Evolutionary conservation across 2,329 filamentous ascomycete genomes (phyloP).

Genomic region (Penicillium fuscoglaucum): DNA sequence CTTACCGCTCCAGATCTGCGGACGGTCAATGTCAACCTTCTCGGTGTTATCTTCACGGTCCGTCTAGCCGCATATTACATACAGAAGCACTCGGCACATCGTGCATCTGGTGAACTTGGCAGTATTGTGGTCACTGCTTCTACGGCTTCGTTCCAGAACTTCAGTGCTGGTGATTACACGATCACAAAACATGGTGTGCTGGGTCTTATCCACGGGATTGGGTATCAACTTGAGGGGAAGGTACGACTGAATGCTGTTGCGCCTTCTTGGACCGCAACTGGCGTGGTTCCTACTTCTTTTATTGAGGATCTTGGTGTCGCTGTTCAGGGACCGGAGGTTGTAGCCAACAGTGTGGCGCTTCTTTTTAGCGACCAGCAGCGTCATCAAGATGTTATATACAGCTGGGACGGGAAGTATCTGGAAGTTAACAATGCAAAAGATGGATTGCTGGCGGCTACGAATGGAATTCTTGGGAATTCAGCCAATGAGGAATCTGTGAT

Average conservation of each 20-base stretch:
- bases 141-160: slow-evolving; percentile 51
- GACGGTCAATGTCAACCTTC: slow-evolving; percentile 54
- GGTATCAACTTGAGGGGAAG: slow-evolving; percentile 44
- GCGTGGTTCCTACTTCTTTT: slow-evolving; percentile 45
- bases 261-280: slow-evolving; percentile 57
- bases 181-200: slow-evolving; percentile 58
- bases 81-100: slow-evolving; percentile 44
- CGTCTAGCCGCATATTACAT: slow-evolving; percentile 54
- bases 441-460: slow-evolving; percentile 17
- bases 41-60: slow-evolving; percentile 52
- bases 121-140: slow-evolving; percentile 58
- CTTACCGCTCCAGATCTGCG: slow-evolving; percentile 47
- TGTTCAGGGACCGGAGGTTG: slow-evolving; percentile 49
- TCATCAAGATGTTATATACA: slow-evolving; percentile 56
- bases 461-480: slow-evolving; percentile 8
- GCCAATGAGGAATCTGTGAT: slow-evolving; percentile 14
- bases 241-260: slow-evolving; percentile 59
- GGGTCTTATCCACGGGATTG: slow-evolving; percentile 54
- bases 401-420: slow-evolving; percentile 49
- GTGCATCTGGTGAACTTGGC: slow-evolving; percentile 36
- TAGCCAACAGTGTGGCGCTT: slow-evolving; percentile 52
- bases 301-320: slow-evolving; percentile 13
- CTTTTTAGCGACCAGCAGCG: slow-evolving; percentile 52
- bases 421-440: slow-evolving; percentile 55
- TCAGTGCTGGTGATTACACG: slow-evolving; percentile 55